Conservation (phyloP, 2,329 filamentous ascomycete species). For the Domatiomyces globalis region DNA sequence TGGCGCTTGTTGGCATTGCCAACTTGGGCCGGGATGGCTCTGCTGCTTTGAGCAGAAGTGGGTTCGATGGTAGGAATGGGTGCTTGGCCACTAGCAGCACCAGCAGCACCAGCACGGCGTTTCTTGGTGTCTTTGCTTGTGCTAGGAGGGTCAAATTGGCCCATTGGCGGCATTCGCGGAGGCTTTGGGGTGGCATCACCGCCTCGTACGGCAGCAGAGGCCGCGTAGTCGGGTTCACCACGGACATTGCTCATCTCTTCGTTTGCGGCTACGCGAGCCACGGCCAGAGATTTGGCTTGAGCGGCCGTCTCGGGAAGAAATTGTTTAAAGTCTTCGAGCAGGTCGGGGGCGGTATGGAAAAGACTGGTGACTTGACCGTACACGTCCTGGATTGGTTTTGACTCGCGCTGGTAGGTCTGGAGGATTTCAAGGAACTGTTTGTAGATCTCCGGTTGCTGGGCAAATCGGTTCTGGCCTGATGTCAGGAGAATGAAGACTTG, state of each 20-base stretch:
- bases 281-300: conserved; percentile 48
- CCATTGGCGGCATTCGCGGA: conserved; percentile 77
- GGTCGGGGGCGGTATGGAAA: conserved; percentile 83
- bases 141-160: conserved; percentile 78
- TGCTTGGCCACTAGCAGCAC: conserved; percentile 26
- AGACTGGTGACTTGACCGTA: conserved; percentile 92
- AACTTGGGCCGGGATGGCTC: conserved; percentile 26
- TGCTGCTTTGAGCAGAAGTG: conserved; percentile 22
- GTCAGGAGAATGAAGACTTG: conserved; percentile 1
- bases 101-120: conserved; percentile 42
- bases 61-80: conserved; percentile 22
- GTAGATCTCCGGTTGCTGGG: conserved; percentile 93
- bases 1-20: conserved; percentile 35
- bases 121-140: conserved; percentile 87
- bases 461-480: conserved; percentile 70
- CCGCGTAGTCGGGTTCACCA: conserved; percentile 35
- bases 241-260: conserved; percentile 52
- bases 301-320: conserved; percentile 85
- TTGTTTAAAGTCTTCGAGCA: conserved; percentile 96
- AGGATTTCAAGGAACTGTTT: conserved; percentile 98
- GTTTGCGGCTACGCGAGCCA: conserved; percentile 42
- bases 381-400: conserved; percentile 95
- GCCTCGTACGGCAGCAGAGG: conserved; percentile 21
- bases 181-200: conserved; percentile 37
- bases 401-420: conserved; percentile 94